Conservation (phyloP, 495 filamentous ascomycete species). For the Xylaria bambusicola region DNA sequence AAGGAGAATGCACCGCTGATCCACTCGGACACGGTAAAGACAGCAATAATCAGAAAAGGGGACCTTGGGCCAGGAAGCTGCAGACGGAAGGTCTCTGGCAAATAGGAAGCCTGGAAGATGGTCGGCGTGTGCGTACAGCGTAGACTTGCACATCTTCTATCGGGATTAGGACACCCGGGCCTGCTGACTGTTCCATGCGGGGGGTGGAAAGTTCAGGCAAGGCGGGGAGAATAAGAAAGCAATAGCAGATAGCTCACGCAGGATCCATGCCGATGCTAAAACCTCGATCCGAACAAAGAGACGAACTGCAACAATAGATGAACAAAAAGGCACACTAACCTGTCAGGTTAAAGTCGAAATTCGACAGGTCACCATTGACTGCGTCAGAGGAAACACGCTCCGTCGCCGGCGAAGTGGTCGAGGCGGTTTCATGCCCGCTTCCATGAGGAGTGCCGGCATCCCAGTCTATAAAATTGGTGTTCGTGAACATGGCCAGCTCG, state of each 20-base stretch:
- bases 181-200: conserved; percentile 12
- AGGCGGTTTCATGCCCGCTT: conserved; percentile 31
- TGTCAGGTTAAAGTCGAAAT: conserved; percentile 37
- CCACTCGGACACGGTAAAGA: conserved; percentile 16
- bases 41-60: neutral
- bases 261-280: too few species aligned
- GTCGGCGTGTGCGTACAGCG: neutral
- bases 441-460: conserved; percentile 58
- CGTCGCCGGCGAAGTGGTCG: conserved; percentile 37
- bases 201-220: neutral
- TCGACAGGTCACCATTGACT: conserved; percentile 38
- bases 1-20: conserved; percentile 10
- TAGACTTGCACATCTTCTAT: neutral
- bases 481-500: conserved; percentile 88
- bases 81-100: conserved; percentile 10
- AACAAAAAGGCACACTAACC: conserved; percentile 32
- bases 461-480: conserved; percentile 91
- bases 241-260: neutral
- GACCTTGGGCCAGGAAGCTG: neutral
- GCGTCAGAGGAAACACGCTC: conserved; percentile 34
- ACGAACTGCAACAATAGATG: neutral
- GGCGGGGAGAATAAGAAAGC: conserved; percentile 6
- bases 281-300: conserved; percentile 3
- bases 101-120: conserved; percentile 5
- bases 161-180: neutral